Evolutionary conservation across 495 filamentous ascomycete species (phyloP), one percentile per base, ranked within the genome.

Genomic region (Durotheca rogersii): DNA sequence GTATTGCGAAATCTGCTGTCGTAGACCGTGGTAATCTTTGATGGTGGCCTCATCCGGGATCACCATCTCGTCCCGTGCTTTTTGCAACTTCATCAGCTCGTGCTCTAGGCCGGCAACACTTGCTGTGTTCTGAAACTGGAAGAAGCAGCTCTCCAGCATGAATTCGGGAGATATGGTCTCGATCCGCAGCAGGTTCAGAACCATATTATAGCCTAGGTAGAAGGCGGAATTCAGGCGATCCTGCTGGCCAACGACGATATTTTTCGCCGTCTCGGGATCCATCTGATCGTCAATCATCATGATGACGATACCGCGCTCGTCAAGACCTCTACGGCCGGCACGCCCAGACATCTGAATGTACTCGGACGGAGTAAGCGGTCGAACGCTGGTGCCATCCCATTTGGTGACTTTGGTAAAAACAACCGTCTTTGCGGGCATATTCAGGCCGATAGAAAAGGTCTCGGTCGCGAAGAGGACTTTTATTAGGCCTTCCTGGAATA

Each of bases 191-290:
- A 98, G 72, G 57, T 98, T 98, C 49, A 98, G 73, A 62, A 98
- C 85, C 93, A 97, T 98, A 69, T 97, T 98, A 74, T 98, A 97
- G n/a, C 93, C 90, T 7, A 98, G 78, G 64, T 97, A 87, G 73
- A 98, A 98, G 10, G 93, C 93, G 2, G 93, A 97, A 69, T 97
- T 97, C 31, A 98, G 81, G 33, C 89, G 86, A 66, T 98, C 93
- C 64, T 98, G 93, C 62, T 96, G 85, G 62, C 93, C 93, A 41
- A 92, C 87, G 19, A 98, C 93, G 49, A 98, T 96, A 39, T 87
- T 85, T 68, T 93, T 93, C 18, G 93, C 93, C 44, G 86, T 80
- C 1, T 85, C 82, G n/a, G 93, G 94, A 53, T 97, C 94, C 80
- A 98, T 94, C 71, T 90, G 87, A 62, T 91, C 88, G 52, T 94